Base-by-base conservation (phyloP, 1,139 yeast genomes). In the Tardiomyces digboiensis region DNA sequence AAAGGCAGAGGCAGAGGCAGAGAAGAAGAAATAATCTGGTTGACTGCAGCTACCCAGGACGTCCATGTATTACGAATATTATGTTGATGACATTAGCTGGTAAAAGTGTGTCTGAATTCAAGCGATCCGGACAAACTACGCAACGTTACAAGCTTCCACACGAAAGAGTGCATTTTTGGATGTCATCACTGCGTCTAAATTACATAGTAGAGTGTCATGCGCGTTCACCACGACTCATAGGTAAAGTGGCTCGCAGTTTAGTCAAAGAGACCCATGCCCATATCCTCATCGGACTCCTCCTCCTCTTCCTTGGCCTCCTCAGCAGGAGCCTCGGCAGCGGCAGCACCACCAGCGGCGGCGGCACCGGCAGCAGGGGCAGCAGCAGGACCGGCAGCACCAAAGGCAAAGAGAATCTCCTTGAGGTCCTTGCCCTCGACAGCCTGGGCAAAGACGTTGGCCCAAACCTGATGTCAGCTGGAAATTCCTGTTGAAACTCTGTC, bases 1-100 rank as follows among this genome's bases (percentile, higher is more conserved):
- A 61, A 79, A 79, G 78, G 97, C 97, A 72, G 97, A 86, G 76
- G 97, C 97, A 71, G 97, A 89, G 78, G 96, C 95, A 76, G 96
- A 87, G 67, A 88, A 88, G 89, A 87, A 87, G 87, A 87, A 87
- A 81, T 84, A 83, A 78, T n/a, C 33, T 5, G 10, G 12, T 5
- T 26, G 33, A 4, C 33, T n/a, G 12, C 33, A 8, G 8, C 33
- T 16, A 16, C 33, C 14, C 14, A 26, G 5, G 10, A 4, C 8
- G 8, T 16, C 33, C 33, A 26, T 26, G n/a, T n/a, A n/a, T n/a
- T n/a, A n/a, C n/a, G 33, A 26, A 26, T 26, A 26, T 26, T n/a
- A 26, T 26, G 33, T 26, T 26, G 33, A 26, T 26, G 33, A 26
- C 33, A 26, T 26, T 26, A 16, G n/a, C n/a, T n/a, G n/a, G n/a